Evolutionary conservation across 257 asterid genomes (phyloP).

Genomic region (Apocynum venetum): DNA sequence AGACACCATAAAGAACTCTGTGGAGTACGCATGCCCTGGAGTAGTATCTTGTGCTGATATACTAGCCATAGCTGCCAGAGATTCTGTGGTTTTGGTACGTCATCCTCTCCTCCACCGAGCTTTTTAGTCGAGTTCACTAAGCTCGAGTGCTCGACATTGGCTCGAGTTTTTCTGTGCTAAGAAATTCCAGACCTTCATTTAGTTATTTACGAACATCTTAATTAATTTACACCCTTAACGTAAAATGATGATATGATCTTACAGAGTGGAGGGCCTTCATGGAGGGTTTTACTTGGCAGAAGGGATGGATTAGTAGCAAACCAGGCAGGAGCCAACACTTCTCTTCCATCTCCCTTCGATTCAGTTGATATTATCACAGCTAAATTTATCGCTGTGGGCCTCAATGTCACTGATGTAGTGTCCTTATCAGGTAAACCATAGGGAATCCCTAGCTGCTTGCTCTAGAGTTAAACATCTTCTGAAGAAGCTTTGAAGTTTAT

Average conservation of each 20-base stretch:
- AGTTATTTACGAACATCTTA: too few relatives aligned
- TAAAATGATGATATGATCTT: neutral
- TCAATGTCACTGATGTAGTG: constrained; percentile 59
- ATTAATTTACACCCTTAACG: too few relatives aligned
- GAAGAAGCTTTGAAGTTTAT: too few relatives aligned
- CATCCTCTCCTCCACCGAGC: neutral
- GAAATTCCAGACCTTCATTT: too few relatives aligned
- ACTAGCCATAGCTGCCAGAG: constrained; percentile 66
- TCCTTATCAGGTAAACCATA: constrained; percentile 57
- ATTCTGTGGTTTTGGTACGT: constrained; percentile 57
- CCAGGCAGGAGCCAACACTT: constrained; percentile 50
- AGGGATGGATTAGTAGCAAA: constrained; percentile 71
- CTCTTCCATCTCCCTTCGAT: constrained; percentile 71
- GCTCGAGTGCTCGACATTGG: too few relatives aligned
- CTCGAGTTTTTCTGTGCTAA: too few relatives aligned
- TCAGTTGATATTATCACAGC: constrained; percentile 37
- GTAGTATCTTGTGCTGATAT: constrained; percentile 82
- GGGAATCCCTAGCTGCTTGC: too few relatives aligned
- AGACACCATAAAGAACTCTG: constrained; percentile 54
- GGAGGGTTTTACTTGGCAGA: constrained; percentile 75
- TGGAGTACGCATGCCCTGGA: constrained; percentile 56
- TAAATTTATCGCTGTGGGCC: constrained; percentile 51
- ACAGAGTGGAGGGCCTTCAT: constrained; percentile 80
- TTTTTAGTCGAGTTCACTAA: too few relatives aligned
- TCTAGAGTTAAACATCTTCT: too few relatives aligned